Evolutionary conservation across 2,329 filamentous ascomycete species (phyloP).

Genomic region (Xylariaceae sp.): DNA sequence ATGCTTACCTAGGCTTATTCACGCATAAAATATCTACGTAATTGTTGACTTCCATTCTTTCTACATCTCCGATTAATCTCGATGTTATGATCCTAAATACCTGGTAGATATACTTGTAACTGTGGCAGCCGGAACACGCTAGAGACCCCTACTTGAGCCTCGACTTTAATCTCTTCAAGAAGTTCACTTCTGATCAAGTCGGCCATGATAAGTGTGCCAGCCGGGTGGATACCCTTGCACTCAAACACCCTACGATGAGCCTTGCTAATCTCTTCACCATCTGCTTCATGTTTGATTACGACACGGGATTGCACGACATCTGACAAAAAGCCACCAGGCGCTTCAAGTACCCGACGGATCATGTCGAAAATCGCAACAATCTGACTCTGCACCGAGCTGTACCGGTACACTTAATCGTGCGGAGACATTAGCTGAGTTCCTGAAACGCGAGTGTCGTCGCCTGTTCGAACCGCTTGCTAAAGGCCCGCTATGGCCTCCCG

Average conservation of each 20-base stretch:
- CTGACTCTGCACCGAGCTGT: constrained; percentile 23
- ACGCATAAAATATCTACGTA: too few relatives aligned
- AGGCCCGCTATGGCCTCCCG: constrained; percentile 33
- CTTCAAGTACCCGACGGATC: constrained; percentile 23
- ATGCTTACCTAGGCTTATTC: too few relatives aligned
- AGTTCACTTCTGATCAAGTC: constrained; percentile 14
- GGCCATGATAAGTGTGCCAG: constrained; percentile 18
- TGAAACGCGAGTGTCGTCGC: constrained; percentile 25
- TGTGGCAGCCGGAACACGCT: constrained; percentile 6
- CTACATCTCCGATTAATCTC: too few relatives aligned
- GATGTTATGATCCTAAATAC: too few relatives aligned
- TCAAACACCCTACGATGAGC: constrained; percentile 29
- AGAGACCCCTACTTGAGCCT: constrained; percentile 13
- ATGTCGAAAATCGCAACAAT: constrained; percentile 29
- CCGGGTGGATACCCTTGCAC: constrained; percentile 21
- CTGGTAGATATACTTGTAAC: neutral
- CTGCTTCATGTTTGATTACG: constrained; percentile 21
- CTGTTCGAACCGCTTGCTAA: constrained; percentile 28
- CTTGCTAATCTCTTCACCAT: constrained; percentile 25
- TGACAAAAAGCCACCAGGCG: constrained; percentile 23
- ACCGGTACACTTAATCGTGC: constrained; percentile 9
- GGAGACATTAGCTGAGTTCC: constrained; percentile 31
- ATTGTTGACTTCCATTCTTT: too few relatives aligned
- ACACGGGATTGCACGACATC: constrained; percentile 29
- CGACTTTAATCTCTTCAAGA: constrained; percentile 22